Evolutionary conservation across 257 asterid species (phyloP).

Genomic region (Solanum virginianum): DNA sequence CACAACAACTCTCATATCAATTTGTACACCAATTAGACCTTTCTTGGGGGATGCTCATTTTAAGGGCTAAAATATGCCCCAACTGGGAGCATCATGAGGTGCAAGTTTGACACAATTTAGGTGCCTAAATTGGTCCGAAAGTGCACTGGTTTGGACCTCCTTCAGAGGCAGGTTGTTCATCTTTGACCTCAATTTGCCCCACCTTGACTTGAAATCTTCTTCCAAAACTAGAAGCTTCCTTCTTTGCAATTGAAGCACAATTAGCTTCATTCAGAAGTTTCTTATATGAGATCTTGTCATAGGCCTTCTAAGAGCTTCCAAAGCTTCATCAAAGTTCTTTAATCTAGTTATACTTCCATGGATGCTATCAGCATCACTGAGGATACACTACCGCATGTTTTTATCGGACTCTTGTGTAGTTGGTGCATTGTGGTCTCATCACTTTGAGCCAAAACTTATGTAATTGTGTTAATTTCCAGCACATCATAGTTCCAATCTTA

Average conservation of each 20-base stretch:
- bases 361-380: background rate
- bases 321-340: background rate
- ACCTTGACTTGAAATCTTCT: background rate
- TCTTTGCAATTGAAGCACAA: background rate
- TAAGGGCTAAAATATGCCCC: background rate
- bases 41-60: background rate
- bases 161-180: background rate
- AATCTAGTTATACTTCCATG: background rate
- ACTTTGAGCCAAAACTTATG: background rate
- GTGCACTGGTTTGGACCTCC: background rate
- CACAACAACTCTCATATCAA: background rate
- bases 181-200: background rate
- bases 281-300: background rate
- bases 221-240: background rate
- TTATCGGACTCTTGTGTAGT: background rate
- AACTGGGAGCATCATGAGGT: background rate
- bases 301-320: background rate
- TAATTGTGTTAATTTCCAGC: background rate
- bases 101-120: background rate
- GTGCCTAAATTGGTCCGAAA: background rate
- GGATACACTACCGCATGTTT: background rate
- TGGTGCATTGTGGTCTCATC: background rate
- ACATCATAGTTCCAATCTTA: background rate
- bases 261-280: background rate
- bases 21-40: background rate